phyloP scores from a whole-genome alignment of 2,329 filamentous ascomycete genomes.

The Claviceps monticola region DNA sequence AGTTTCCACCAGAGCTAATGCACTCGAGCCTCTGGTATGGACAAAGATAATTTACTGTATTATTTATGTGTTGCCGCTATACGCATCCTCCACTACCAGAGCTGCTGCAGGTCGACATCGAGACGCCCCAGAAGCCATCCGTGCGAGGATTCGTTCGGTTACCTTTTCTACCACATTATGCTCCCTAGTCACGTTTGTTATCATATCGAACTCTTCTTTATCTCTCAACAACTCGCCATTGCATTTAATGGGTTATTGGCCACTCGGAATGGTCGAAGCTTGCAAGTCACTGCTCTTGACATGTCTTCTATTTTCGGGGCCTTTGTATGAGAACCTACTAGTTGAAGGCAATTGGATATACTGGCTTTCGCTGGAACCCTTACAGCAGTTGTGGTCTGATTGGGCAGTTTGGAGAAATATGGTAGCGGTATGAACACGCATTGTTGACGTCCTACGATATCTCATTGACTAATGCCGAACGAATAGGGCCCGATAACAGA shows the following conservation, averaged over 20 bases:
- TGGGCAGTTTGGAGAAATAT: constrained; percentile 81
- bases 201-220: constrained; percentile 30
- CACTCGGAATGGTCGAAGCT: constrained; percentile 52
- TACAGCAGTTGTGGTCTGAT: constrained; percentile 49
- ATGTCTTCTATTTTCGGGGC: constrained; percentile 65
- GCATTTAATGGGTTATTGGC: constrained; percentile 70
- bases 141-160: constrained; percentile 69
- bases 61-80: constrained; percentile 83
- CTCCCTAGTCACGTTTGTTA: constrained; percentile 49
- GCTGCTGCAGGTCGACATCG: constrained; percentile 67
- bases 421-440: constrained; percentile 53
- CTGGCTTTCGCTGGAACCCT: constrained; percentile 42
- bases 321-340: constrained; percentile 66
- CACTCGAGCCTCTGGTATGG: not conserved
- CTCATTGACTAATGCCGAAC: not conserved
- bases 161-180: constrained; percentile 59
- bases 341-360: constrained; percentile 56
- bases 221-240: constrained; percentile 20
- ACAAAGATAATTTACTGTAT: constrained; percentile 63
- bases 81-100: constrained; percentile 65
- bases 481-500: constrained; percentile 74
- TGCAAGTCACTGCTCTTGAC: constrained; percentile 55
- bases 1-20: not conserved
- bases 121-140: constrained; percentile 82
- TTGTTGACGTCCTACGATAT: not conserved